Base-by-base conservation (phyloP, 1,139 yeast genomes). In the Zygosaccharomyces sapae region DNA sequence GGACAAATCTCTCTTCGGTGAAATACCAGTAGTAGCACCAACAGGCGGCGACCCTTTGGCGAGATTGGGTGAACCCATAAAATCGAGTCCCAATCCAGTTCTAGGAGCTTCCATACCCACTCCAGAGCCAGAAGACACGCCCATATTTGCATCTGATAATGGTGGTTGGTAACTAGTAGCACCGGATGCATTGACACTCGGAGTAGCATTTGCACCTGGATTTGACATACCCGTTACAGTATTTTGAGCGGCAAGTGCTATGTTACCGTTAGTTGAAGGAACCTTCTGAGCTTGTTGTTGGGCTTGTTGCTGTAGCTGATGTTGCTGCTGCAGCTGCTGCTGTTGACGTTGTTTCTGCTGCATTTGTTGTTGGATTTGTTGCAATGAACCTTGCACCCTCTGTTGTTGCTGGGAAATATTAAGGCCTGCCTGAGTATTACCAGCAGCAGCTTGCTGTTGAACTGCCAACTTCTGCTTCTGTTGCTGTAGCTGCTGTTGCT, bases 401-500 rank as follows among this genome's bases (percentile, higher is more conserved):
- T 52, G 59, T 38, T 58, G 58, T 20, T 53, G 59, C 33, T 49
- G 48, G 13, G 52, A 49, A 5, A 49, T 49, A 19, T 36, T 39
- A 10, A 45, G 48, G 8, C 49, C 47, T 2, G 48, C 43, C 50
- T 44, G 56, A 48, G 41, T 56, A 55, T 31, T 54, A 51, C 33
- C n/a, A n/a, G n/a, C 36, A 31, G 43, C 36, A 29, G 43, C 45
- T 24, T 50, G 58, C 43, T 59, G 61, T 43, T 58, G 63, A 33
- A 55, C 53, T 12, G 35, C 42, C 16, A 37, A 37, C 19, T 37
- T 37, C 25, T 50, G 57, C 38, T 55, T 64, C 36, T 56, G 60
- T 33, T 55, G 55, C 20, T 54, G 52, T 44, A 54, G 57, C 45
- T 56, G 58, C 42, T 57, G 62, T 41, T 60, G 69, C 50, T 61